Evolutionary conservation across 1,284 basidiomycete species (phyloP).

Genomic region (Apiotrichum akiyoshidainum): DNA sequence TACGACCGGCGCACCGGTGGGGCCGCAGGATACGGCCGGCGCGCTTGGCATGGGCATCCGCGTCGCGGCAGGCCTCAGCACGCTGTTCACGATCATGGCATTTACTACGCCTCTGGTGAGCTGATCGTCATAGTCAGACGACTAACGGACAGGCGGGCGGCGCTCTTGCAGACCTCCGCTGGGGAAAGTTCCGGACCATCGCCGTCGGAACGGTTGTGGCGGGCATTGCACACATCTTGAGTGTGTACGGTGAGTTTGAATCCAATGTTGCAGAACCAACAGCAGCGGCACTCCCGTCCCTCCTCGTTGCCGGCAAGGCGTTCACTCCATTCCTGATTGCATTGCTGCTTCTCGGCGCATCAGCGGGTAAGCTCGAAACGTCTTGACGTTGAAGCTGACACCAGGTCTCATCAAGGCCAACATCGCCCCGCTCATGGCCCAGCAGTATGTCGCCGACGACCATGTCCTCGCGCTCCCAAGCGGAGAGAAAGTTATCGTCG

Average conservation of each 20-base stretch:
- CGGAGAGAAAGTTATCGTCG: conserved; percentile 26
- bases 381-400: neutral
- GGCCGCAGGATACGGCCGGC: conserved; percentile 19
- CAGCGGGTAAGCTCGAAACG: conserved; percentile 13
- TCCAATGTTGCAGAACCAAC: neutral
- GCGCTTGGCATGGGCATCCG: conserved; percentile 29
- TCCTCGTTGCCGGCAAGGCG: conserved; percentile 15
- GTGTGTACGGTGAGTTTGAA: conserved; percentile 20
- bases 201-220: conserved; percentile 19
- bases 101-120: conserved; percentile 26
- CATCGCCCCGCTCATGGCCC: conserved; percentile 28
- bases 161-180: conserved; percentile 21
- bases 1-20: conserved; percentile 22
- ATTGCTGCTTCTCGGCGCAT: conserved; percentile 18
- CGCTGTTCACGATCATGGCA: conserved; percentile 24
- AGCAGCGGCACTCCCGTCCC: conserved; percentile 19
- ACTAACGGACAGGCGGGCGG: conserved; percentile 21
- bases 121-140: neutral
- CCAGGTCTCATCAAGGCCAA: conserved; percentile 26
- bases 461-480: conserved; percentile 5
- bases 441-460: conserved; percentile 22
- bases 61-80: conserved; percentile 21
- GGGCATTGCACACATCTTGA: conserved; percentile 17
- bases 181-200: conserved; percentile 26
- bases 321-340: conserved; percentile 18